Base-by-base conservation (phyloP, 805 yeast species). In the Blastobotrys muscicola region DNA sequence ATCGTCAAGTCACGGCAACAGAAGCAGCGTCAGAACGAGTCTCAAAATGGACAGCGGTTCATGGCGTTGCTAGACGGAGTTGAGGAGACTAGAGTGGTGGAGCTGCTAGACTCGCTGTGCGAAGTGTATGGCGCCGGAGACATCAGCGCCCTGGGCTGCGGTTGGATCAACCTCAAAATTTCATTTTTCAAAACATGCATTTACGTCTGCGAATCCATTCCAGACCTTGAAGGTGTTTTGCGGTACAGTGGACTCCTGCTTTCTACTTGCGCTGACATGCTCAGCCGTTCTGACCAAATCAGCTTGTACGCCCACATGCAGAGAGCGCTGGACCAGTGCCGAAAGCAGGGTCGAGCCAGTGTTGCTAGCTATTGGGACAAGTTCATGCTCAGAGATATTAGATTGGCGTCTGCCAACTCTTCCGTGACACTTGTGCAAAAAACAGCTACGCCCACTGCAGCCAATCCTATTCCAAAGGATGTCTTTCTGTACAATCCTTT, bases 301-400 rank as follows among this genome's bases (percentile, higher is more conserved):
- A 59, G 58, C 10, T 47, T 73, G 2, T 60, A 64, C 46, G 47
- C 52, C 5, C 60, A 57, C 2, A 51, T 80, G 8, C 64, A 58
- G 30, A 48, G 55, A 1, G 45, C 57, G 1, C 42, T 49, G 4
- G 54, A 49, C 29, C 42, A 32, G 12, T 43, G 51, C 1, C 36
- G 50, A 7, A 38, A 46, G 38, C 33, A 41, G 2, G 44, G 44
- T 12, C 30, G 37, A 11, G 53, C 48, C 14, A 30, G 36, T 20
- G 45, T 52, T 2, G 39, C 40, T 8, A 55, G 54, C 4, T 85
- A 85, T 54, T 85, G 94, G 85, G 96, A 90, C 59, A 78, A 80
- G 0, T 72, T 69, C 44, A 44, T 90, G 7, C 64, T 85, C 1
- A 66, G 89, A 47, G 71, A 69, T 23, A 64, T 78, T 8, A 55